Conservation (phyloP, 2,329 filamentous ascomycete species). For the Meredithiella fracta region DNA sequence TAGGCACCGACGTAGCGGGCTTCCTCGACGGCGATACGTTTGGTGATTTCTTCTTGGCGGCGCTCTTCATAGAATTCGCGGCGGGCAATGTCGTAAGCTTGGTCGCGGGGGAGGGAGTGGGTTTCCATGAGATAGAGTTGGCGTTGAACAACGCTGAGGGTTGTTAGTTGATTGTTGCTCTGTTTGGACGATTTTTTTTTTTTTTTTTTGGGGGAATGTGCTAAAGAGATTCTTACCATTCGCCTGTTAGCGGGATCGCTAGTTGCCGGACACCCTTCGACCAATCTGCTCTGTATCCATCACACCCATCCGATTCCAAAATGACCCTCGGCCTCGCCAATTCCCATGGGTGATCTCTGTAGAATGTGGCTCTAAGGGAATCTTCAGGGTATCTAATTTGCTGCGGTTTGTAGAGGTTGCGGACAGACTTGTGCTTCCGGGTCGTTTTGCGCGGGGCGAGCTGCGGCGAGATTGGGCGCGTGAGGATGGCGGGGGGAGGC, state of each 20-base stretch:
- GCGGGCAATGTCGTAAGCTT: constrained; percentile 74
- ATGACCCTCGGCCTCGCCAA: constrained; percentile 74
- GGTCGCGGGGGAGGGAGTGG: constrained; percentile 38
- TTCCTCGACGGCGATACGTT: constrained; percentile 73
- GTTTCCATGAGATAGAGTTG: constrained; percentile 72
- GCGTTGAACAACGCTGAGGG: constrained; percentile 71
- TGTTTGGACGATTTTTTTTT: not conserved
- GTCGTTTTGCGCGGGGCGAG: constrained; percentile 17
- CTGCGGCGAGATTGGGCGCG: constrained; percentile 32
- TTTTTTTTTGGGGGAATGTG: not conserved
- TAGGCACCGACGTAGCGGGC: constrained; percentile 71
- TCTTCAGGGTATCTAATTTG: constrained; percentile 72
- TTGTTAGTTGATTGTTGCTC: not conserved
- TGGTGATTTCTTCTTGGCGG: constrained; percentile 66
- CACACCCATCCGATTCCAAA: constrained; percentile 71
- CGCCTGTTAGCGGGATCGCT: constrained; percentile 63
- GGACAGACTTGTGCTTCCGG: constrained; percentile 34
- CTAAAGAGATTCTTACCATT: constrained; percentile 41
- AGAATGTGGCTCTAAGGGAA: constrained; percentile 63
- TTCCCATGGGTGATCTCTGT: constrained; percentile 92
- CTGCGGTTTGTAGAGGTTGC: constrained; percentile 66
- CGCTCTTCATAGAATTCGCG: constrained; percentile 81
- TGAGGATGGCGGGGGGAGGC: constrained; percentile 42
- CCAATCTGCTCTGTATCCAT: constrained; percentile 65
- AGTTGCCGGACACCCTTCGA: constrained; percentile 55